Conservation (phyloP, 495 filamentous ascomycete genomes). For the Pseudoneurospora amorphoporcata region DNA sequence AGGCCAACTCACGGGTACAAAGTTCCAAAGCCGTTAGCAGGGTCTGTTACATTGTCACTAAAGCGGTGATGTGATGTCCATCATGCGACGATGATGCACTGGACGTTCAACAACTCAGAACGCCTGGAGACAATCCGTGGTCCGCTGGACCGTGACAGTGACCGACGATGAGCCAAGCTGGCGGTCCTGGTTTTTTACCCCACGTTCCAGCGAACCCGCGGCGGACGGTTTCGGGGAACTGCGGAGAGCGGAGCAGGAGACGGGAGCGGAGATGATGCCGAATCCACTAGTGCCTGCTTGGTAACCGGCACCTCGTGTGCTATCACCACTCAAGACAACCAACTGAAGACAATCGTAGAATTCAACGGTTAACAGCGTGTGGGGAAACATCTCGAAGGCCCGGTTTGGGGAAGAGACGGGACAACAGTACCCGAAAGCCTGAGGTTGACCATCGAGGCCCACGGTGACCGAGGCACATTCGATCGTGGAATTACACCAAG, state of each 20-base stretch:
- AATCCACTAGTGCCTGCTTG: background rate
- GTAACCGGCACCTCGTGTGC: background rate
- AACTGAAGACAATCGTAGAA: background rate
- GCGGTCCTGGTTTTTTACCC: background rate
- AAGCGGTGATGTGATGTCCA: background rate
- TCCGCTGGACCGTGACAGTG: background rate
- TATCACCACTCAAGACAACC: background rate
- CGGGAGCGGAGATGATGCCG: background rate
- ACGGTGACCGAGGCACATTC: background rate
- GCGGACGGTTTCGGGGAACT: background rate
- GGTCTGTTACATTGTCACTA: background rate
- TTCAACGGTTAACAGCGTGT: background rate
- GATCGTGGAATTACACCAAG: background rate
- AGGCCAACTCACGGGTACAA: background rate
- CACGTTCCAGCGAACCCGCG: background rate
- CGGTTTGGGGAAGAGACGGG: too few species aligned
- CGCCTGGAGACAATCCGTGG: background rate
- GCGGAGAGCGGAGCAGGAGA: background rate
- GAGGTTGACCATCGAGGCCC: background rate
- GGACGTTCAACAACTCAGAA: background rate
- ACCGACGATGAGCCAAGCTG: background rate
- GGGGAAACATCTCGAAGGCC: background rate
- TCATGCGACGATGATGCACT: background rate
- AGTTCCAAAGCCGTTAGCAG: background rate
- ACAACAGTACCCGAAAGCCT: background rate